Conservation (phyloP, 179 eudicot species). For the Beta macrorhiza region DNA sequence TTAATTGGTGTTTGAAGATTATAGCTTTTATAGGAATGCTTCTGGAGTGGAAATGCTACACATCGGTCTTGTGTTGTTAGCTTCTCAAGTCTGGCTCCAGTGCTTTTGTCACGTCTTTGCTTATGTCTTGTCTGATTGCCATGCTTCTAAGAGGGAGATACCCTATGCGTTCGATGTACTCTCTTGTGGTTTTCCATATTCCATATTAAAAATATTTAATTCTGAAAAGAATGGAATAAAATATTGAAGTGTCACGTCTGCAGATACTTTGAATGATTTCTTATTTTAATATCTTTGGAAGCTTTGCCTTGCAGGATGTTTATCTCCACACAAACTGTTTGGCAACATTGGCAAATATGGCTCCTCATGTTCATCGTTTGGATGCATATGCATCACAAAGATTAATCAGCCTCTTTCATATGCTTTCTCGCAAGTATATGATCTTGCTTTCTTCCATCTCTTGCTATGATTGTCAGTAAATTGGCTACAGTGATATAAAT, state of each 20-base stretch:
- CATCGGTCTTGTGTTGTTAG: not conserved
- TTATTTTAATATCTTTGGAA: slow-evolving; percentile 4
- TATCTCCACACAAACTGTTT: slow-evolving; percentile 97
- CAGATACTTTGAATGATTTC: slow-evolving; percentile 14
- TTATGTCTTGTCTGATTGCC: not conserved
- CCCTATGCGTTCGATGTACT: not conserved
- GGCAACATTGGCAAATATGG: slow-evolving; percentile 94
- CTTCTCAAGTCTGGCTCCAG: not conserved
- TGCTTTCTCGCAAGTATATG: slow-evolving; percentile 85
- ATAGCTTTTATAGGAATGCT: not conserved
- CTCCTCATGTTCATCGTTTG: slow-evolving; percentile 90
- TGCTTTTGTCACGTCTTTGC: not conserved
- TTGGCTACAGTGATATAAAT: not conserved
- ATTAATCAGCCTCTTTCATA: slow-evolving; percentile 82
- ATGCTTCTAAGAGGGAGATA: not conserved
- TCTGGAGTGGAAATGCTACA: not conserved
- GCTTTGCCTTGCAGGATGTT: slow-evolving; percentile 60
- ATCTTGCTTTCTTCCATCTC: slow-evolving; percentile 24
- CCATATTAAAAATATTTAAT: not conserved
- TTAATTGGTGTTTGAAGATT: not conserved
- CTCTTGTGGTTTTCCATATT: not conserved
- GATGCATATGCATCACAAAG: slow-evolving; percentile 91
- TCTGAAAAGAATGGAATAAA: not conserved
- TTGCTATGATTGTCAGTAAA: slow-evolving; percentile 4
- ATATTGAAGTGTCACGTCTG: not conserved